A percentile compares a stretch with the other conserved stretches of the same genome.
phyloP scores from a whole-genome alignment of 768 basidiomycete species.

The Plicaturopsis crispa region DNA sequence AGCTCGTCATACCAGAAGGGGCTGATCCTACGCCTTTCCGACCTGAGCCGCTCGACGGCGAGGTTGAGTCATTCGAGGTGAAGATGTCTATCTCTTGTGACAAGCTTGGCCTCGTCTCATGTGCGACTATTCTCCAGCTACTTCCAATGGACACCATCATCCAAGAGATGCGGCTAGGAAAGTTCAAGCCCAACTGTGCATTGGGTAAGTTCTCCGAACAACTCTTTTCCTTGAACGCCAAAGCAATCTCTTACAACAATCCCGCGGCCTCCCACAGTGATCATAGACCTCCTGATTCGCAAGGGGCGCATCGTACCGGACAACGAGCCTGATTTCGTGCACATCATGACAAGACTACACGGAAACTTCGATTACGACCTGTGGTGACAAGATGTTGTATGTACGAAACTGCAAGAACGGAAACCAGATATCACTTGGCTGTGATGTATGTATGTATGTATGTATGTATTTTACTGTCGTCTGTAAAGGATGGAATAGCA shows the following conservation, averaged over 20 bases:
- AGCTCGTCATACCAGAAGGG: constrained; percentile 59
- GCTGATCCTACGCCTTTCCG: constrained; percentile 40
- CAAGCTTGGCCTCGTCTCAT: neutral
- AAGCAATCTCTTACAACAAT: neutral
- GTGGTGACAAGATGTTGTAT: constrained; percentile 35
- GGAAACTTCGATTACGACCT: constrained; percentile 57
- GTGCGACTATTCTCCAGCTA: constrained; percentile 35
- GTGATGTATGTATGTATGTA: too few species aligned
- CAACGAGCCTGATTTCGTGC: constrained; percentile 76
- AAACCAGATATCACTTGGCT: too few species aligned
- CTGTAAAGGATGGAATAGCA: too few species aligned
- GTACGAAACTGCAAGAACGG: too few species aligned
- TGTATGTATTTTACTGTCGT: too few species aligned
- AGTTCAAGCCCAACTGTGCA: constrained; percentile 94
- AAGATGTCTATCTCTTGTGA: constrained; percentile 9
- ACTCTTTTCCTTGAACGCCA: neutral
- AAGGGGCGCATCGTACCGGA: constrained; percentile 83
- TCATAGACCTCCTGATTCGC: constrained; percentile 86
- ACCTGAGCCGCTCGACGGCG: constrained; percentile 80
- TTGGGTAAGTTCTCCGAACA: constrained; percentile 41
- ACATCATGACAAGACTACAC: constrained; percentile 72
- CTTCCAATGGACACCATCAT: constrained; percentile 57
- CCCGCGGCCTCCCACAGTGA: constrained; percentile 38
- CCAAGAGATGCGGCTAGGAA: constrained; percentile 50
- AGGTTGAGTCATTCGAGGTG: constrained; percentile 92